These are phyloP conservation scores for Vararia minispora DNA, from an alignment of 768 basidiomycete genomes.

Conservation along the genomic window DNA sequence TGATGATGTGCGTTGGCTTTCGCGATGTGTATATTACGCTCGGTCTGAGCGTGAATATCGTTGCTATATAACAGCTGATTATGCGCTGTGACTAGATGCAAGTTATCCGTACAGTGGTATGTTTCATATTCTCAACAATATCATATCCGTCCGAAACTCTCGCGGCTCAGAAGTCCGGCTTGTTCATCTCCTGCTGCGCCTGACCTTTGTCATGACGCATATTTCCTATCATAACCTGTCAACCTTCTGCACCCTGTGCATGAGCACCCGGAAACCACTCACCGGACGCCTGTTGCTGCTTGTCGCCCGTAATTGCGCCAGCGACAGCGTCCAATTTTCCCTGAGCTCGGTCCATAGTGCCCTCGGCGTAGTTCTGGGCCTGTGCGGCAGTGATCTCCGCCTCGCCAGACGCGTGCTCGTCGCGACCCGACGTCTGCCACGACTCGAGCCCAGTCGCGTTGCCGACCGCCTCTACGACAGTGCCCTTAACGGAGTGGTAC, in stretches of 20 bases:
- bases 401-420: conserved; percentile 43
- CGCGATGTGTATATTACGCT: too few relatives aligned
- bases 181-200: conserved; percentile 36
- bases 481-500: conserved; percentile 21
- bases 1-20: too few relatives aligned
- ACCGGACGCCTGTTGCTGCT: conserved; percentile 32
- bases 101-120: too few relatives aligned
- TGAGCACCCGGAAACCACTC: conserved; percentile 6
- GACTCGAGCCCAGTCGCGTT: conserved; percentile 34
- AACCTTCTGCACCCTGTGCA: conserved; percentile 10
- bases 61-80: too few relatives aligned
- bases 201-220: conserved; percentile 36
- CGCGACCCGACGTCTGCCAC: conserved; percentile 37
- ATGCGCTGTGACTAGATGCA: too few relatives aligned
- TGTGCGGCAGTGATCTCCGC: conserved; percentile 38
- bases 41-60: too few relatives aligned
- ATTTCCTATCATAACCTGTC: conserved; percentile 27
- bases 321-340: conserved; percentile 39
- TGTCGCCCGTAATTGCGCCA: conserved; percentile 43
- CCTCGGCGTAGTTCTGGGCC: conserved; percentile 39
- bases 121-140: too few relatives aligned
- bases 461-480: conserved; percentile 24
- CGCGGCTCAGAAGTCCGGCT: too few relatives aligned
- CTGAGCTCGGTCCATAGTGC: conserved; percentile 29
- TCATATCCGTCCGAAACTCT: too few relatives aligned